Evolutionary conservation across 257 asterid species (phyloP), one percentile per base, ranked within the genome.

Genomic region (Nicotiana noctiflora): DNA sequence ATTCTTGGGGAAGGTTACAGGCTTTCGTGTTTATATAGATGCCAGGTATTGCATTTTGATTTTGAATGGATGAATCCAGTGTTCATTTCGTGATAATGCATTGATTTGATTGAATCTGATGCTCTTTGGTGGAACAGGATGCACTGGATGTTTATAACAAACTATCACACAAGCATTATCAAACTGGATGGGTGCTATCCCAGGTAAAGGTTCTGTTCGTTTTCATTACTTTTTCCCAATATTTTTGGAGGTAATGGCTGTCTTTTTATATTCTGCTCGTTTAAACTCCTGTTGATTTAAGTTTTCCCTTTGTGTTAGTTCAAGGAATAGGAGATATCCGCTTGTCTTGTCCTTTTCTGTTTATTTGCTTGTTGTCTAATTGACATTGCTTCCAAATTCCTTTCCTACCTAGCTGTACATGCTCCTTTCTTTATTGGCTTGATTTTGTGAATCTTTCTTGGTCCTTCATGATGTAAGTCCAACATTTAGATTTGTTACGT

Each of bases 131-230:
- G 80, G 76, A 81, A 66, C 91, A 94, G 97, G 99, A 95, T 83
- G 99, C 99, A n/a, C 81, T 95, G 80, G 95, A 89, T 84, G 74
- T 85, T 75, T 95, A 88, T 80, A 53, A 81, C 72, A 95, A 89
- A 87, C 97, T 95, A 75, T 91, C 99, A 1, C 93, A 86, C 77
- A 95, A 93, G 87, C 99, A 93, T 84, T 95, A 93, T 84, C 92
- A 92, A 86, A 93, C 98, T 0, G 98, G 97, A 87, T 93, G 99
- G 98, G 98, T 95, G 81, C 98, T 91, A 80, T 92, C 97, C 80
- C 98, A 93, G 94, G 97, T 92, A 86, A 66, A 21, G 55, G 81
- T 82, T 52, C 65, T 52, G 32, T 67, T 40, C 25, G 11, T 64
- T 59, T 55, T 75, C 31, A 55, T 75, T n/a, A 21, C 19, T 25